Percentiles rank a stretch among this genome's conserved stretches.
Evolutionary conservation across 1,284 basidiomycete species (phyloP).

Genomic region (Malassezia cuniculi): DNA sequence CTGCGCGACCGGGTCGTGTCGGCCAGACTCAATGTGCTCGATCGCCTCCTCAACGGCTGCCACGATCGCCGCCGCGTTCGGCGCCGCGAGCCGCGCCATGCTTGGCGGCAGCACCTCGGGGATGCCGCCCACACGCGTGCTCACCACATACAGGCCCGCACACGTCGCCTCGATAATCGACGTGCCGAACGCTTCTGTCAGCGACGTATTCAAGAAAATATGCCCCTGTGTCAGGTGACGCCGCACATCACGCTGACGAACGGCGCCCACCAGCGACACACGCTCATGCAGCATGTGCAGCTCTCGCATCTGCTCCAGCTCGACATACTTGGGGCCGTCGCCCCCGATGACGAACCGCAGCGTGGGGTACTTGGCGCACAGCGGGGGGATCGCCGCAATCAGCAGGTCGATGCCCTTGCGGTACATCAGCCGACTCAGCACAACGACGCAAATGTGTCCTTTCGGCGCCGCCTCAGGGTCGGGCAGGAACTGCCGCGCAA

Average conservation of each 20-base stretch:
- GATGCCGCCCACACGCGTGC: constrained; percentile 84
- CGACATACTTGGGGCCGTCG: constrained; percentile 86
- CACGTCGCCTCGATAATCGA: constrained; percentile 91
- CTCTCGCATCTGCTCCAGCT: constrained; percentile 90
- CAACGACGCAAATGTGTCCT: constrained; percentile 53
- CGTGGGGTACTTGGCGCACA: constrained; percentile 70
- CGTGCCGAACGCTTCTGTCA: constrained; percentile 95
- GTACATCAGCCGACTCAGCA: constrained; percentile 88
- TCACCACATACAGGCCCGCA: constrained; percentile 83
- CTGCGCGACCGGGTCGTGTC: constrained; percentile 64
- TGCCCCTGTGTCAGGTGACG: constrained; percentile 69
- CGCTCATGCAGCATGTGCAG: constrained; percentile 75
- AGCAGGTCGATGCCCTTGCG: constrained; percentile 93
- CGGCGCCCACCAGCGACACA: constrained; percentile 71
- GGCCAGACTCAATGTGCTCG: constrained; percentile 55
- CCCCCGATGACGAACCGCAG: constrained; percentile 79
- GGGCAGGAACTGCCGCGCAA: constrained; percentile 72
- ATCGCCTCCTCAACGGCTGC: constrained; percentile 71
- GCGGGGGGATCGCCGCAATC: constrained; percentile 74
- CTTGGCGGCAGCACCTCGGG: constrained; percentile 85
- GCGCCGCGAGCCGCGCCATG: constrained; percentile 84
- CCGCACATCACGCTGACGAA: constrained; percentile 67
- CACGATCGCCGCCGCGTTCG: constrained; percentile 71
- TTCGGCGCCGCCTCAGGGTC: constrained; percentile 34
- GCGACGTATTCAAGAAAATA: constrained; percentile 86